Evolutionary conservation across 306 rosid species (phyloP).

Genomic region (Casuarina glauca): DNA sequence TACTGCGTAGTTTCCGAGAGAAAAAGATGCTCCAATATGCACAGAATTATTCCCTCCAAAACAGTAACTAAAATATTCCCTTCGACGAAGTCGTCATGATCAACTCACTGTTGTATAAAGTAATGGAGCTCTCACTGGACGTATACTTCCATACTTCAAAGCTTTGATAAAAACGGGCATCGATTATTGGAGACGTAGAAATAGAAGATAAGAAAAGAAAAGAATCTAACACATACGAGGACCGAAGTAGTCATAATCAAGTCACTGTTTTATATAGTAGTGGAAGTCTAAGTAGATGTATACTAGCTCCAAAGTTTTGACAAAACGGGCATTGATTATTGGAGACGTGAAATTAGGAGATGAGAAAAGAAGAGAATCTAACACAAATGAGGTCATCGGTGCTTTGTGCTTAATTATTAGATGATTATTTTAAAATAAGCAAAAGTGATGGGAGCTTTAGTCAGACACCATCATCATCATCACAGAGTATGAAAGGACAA

Average conservation of each 20-base stretch:
- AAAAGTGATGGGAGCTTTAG: slow-evolving; percentile 28
- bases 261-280: slow-evolving; percentile 15
- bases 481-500: slow-evolving; percentile 29
- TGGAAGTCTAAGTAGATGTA: slow-evolving; percentile 5
- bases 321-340: slow-evolving; percentile 3
- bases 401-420: slow-evolving; percentile 26
- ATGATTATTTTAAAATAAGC: slow-evolving; percentile 21
- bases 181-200: slow-evolving; percentile 7
- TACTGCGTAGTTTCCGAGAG: neutral
- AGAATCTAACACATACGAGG: slow-evolving; percentile 39
- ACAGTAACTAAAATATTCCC: slow-evolving; percentile 26
- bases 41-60: slow-evolving; percentile 20
- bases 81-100: slow-evolving; percentile 15
- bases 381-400: slow-evolving; percentile 32
- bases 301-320: neutral
- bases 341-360: slow-evolving; percentile 26
- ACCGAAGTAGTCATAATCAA: slow-evolving; percentile 14
- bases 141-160: too few relatives aligned
- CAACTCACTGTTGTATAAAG: slow-evolving; percentile 18
- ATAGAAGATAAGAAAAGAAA: slow-evolving; percentile 30
- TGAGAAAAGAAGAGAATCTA: slow-evolving; percentile 39
- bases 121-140: slow-evolving; percentile 6
- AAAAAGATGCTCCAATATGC: neutral
- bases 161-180: neutral
- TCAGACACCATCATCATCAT: slow-evolving; percentile 23